Percentiles rank a stretch among this genome's conserved stretches.
Evolutionary conservation across 306 rosid species (phyloP).

Genomic region (Prosopis cineraria): DNA sequence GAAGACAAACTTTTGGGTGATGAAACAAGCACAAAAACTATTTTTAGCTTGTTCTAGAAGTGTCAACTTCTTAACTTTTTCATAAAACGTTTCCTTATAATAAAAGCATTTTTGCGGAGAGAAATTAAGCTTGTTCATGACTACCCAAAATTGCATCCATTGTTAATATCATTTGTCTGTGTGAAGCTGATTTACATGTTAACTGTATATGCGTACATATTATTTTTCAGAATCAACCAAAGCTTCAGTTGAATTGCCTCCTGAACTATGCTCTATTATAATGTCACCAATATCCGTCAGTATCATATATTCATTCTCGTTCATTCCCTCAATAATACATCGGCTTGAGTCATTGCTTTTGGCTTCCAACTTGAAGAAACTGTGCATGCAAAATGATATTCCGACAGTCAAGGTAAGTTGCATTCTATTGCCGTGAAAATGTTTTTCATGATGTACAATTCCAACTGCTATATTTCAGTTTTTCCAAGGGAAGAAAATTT

Average conservation of each 20-base stretch:
- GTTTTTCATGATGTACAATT: conserved; percentile 1
- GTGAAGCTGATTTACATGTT: conserved; percentile 18
- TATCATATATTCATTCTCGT: conserved; percentile 63
- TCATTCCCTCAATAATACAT: conserved; percentile 81
- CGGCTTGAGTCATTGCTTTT: conserved; percentile 65
- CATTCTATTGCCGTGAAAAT: not conserved
- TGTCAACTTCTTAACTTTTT: not conserved
- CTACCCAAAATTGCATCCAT: not conserved
- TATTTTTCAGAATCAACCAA: conserved; percentile 53
- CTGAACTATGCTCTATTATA: conserved; percentile 68
- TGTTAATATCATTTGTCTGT: conserved; percentile 15
- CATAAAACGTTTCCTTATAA: not conserved
- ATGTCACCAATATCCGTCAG: conserved; percentile 69
- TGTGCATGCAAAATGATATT: conserved; percentile 58
- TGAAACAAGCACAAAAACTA: not conserved
- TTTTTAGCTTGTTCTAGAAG: not conserved
- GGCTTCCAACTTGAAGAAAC: conserved; percentile 64
- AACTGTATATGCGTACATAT: not conserved
- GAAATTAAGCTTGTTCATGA: not conserved
- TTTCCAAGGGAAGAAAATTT: not conserved
- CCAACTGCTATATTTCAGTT: conserved; percentile 5
- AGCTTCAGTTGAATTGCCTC: conserved; percentile 70
- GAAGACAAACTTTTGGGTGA: not conserved
- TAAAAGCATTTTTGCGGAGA: not conserved
- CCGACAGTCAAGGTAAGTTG: conserved; percentile 59